Conservation (phyloP, 805 yeast species). For the Metahyphopichia silvanorum region DNA sequence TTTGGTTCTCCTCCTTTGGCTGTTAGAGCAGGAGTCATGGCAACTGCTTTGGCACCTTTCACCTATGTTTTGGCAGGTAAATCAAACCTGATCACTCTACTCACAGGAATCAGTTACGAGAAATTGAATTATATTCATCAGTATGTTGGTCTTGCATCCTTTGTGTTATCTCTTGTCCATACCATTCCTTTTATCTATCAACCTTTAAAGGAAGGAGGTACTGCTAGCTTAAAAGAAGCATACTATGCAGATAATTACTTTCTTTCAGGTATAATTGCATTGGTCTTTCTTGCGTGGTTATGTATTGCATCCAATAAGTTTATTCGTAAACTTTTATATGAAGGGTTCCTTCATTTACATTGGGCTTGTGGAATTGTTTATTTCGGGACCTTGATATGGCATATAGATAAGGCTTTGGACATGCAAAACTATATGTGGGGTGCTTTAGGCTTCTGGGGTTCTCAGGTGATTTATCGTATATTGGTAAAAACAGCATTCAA, state of each 20-base stretch:
- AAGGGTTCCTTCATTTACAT: conserved; percentile 48
- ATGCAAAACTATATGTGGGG: conserved; percentile 46
- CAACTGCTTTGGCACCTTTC: conserved; percentile 49
- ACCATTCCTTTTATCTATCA: conserved; percentile 49
- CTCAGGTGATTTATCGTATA: conserved; percentile 46
- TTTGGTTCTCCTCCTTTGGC: conserved; percentile 62
- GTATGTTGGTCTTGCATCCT: conserved; percentile 40
- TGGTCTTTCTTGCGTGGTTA: conserved; percentile 41
- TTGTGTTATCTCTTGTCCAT: conserved; percentile 46
- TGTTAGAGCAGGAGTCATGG: conserved; percentile 50
- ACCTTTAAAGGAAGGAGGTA: conserved; percentile 48
- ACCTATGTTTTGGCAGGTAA: conserved; percentile 51
- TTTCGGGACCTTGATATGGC: conserved; percentile 45
- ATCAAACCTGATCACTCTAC: conserved; percentile 43
- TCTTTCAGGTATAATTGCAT: conserved; percentile 46
- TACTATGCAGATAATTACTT: conserved; percentile 18
- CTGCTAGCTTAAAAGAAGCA: conserved; percentile 10
- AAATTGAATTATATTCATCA: conserved; percentile 52
- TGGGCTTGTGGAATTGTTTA: conserved; percentile 52
- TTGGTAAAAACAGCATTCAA: conserved; percentile 44
- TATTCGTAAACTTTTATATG: conserved; percentile 42
- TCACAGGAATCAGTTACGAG: conserved; percentile 56
- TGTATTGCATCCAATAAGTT: conserved; percentile 41
- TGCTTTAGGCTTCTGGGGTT: conserved; percentile 49
- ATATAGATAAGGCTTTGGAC: conserved; percentile 30